phyloP scores from a whole-genome alignment of 2,329 filamentous ascomycete genomes.

The Ceratocystis cacaofunesta region DNA sequence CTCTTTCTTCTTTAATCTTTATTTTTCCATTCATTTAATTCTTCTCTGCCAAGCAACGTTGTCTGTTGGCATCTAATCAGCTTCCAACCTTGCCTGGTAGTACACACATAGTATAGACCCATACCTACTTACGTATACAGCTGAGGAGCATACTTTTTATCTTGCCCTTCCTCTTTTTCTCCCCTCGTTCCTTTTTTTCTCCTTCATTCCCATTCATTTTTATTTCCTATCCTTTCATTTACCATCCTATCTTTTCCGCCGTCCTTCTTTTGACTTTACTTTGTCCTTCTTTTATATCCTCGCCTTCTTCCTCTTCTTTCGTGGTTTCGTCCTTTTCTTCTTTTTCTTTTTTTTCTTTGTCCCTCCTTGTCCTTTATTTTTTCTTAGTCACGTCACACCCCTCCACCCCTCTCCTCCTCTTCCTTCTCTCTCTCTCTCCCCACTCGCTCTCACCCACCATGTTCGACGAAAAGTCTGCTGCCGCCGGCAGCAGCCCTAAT shows the following conservation, averaged over 20 bases:
- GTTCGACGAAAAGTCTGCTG: constrained; percentile 1
- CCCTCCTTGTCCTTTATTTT: background rate
- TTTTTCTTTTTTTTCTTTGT: background rate
- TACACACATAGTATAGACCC: background rate
- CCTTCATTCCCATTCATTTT: background rate
- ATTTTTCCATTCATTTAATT: background rate
- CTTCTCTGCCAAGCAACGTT: background rate
- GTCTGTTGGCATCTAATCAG: background rate
- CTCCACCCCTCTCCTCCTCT: background rate
- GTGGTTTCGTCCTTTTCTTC: background rate
- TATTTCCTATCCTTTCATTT: background rate
- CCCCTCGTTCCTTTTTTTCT: background rate
- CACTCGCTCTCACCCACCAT: background rate
- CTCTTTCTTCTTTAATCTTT: background rate
- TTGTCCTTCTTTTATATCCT: constrained; percentile 3
- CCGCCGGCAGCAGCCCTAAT: background rate
- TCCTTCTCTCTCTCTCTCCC: background rate
- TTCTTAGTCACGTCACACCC: background rate
- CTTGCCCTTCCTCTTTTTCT: background rate
- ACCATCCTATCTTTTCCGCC: background rate
- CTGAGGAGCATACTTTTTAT: background rate
- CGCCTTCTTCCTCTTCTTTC: background rate
- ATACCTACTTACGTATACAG: background rate
- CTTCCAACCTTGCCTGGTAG: background rate
- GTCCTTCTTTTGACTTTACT: constrained; percentile 1